Conservation (phyloP, 179 eudicot species). For the Camellia oleifera region DNA sequence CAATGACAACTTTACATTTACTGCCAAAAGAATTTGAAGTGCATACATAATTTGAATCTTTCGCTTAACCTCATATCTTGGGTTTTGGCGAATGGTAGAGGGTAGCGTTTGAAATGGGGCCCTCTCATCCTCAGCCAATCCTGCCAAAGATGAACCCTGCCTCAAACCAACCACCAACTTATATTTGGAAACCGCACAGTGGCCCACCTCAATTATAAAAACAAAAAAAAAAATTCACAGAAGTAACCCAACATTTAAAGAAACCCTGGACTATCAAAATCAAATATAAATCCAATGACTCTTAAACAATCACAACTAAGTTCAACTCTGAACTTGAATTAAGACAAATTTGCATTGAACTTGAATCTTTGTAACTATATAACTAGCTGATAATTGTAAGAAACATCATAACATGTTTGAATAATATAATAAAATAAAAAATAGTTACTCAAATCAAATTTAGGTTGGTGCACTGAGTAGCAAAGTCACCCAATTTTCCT, state of each 20-base stretch:
- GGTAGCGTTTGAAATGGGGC: not conserved
- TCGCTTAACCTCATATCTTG: not conserved
- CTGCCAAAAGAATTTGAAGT: not conserved
- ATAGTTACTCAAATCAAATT: too few species aligned
- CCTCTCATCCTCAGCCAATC: not conserved
- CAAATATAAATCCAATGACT: too few species aligned
- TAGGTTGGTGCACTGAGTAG: too few species aligned
- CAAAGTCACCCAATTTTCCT: too few species aligned
- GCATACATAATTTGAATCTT: slow-evolving; percentile 3
- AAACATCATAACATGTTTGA: too few species aligned
- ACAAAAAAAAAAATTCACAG: not conserved
- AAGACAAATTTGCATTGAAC: too few species aligned
- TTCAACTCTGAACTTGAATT: too few species aligned
- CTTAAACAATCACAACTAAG: too few species aligned
- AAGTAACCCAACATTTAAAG: not conserved
- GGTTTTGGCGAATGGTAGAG: not conserved
- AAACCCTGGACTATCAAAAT: not conserved
- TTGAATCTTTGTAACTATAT: too few species aligned
- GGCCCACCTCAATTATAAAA: not conserved
- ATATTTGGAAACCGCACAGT: not conserved
- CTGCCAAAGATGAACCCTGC: not conserved
- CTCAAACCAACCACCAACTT: not conserved
- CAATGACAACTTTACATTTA: not conserved
- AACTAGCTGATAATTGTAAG: too few species aligned
- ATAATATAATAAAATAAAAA: too few species aligned